Evolutionary conservation across 2,329 filamentous ascomycete genomes (phyloP).

Genomic region (Fusarium lyarnte): DNA sequence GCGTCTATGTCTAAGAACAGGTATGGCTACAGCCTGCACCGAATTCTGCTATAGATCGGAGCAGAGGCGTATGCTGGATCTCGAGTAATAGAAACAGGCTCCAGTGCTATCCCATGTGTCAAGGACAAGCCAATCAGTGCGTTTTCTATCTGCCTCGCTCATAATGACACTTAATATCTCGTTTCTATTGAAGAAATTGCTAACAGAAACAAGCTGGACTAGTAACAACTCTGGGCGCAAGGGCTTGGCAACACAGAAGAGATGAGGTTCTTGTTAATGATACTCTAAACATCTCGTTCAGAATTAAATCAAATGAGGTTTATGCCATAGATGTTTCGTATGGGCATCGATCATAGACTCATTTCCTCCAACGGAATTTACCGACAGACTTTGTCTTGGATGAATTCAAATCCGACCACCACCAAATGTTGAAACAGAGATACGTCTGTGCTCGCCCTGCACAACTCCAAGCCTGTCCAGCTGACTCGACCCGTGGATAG

Average conservation of each 20-base stretch:
- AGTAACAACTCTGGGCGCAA: rapidly evolving
- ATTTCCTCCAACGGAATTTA: neutral
- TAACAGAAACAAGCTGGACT: neutral
- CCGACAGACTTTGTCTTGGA: neutral
- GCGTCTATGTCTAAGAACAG: rapidly evolving
- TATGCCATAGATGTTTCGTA: neutral
- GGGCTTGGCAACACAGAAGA: rapidly evolving
- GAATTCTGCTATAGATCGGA: neutral
- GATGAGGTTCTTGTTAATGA: neutral
- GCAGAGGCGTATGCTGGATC: neutral
- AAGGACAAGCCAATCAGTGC: too few species aligned
- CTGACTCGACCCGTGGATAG: rapidly evolving
- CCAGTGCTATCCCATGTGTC: too few species aligned
- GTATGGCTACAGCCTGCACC: rapidly evolving
- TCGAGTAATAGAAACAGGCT: neutral
- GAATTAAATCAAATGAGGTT: neutral
- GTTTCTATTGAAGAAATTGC: neutral
- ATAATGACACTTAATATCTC: neutral
- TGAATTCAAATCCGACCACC: neutral
- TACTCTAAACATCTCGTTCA: neutral
- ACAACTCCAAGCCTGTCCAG: neutral
- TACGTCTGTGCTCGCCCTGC: neutral
- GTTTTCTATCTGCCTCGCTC: neutral
- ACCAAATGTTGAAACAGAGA: neutral
- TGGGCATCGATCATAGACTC: rapidly evolving